Conservation (phyloP, 257 asterid genomes). For the Solanum ahanhuiri region DNA sequence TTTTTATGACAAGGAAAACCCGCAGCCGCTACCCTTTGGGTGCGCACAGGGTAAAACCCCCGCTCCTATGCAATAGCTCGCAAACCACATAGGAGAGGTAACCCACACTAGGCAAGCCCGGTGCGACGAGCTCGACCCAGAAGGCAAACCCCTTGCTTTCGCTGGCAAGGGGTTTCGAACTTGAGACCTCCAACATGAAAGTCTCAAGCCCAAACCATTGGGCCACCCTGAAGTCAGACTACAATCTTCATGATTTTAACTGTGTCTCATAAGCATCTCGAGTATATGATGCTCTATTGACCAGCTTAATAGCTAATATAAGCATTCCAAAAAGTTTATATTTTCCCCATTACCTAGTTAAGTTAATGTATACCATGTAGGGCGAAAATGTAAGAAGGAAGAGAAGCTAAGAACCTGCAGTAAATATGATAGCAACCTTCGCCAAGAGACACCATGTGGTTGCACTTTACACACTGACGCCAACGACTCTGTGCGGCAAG, state of each 20-base stretch:
- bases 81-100: no score
- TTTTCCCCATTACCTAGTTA: not conserved
- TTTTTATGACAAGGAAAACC: no score
- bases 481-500: slow-evolving; percentile 9
- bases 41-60: no score
- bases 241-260: not conserved
- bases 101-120: no score
- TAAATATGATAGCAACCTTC: slow-evolving; percentile 15
- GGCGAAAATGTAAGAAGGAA: not conserved
- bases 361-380: not conserved
- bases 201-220: no score
- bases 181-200: no score
- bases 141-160: no score
- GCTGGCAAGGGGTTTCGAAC: no score
- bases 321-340: not conserved
- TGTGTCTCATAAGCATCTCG: not conserved
- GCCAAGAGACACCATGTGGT: slow-evolving; percentile 15
- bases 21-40: no score
- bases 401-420: slow-evolving; percentile 1
- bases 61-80: no score
- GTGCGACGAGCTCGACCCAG: no score
- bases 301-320: not conserved
- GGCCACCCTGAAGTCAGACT: no score
- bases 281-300: not conserved
- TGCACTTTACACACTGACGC: slow-evolving; percentile 17